A percentile compares a stretch with the other conserved stretches of the same genome.
Evolutionary conservation across 164 flowering plant species (phyloP).

Genomic region (Nymphaea thermarum): DNA sequence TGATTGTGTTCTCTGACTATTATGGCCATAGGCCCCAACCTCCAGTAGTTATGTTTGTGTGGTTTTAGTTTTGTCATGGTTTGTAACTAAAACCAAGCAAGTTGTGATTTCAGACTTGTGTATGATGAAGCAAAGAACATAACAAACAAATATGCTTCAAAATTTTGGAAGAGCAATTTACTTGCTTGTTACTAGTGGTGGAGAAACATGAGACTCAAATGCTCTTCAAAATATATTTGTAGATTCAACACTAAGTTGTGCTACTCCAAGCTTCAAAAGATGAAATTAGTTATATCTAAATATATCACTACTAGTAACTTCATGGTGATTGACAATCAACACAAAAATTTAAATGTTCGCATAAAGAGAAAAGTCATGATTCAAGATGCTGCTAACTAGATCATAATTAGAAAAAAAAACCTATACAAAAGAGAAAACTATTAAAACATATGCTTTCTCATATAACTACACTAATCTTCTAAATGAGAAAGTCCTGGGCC

Average conservation of each 20-base stretch:
- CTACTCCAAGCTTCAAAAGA: slow-evolving; percentile 82
- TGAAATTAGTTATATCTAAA: slow-evolving; percentile 91
- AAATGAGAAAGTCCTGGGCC: too few relatives aligned
- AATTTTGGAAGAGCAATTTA: slow-evolving; percentile 14
- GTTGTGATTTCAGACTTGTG: neutral
- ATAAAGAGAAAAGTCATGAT: neutral
- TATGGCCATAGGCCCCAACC: too few relatives aligned
- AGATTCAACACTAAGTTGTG: slow-evolving; percentile 90
- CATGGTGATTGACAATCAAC: slow-evolving; percentile 92
- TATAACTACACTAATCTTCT: too few relatives aligned
- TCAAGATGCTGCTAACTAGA: neutral
- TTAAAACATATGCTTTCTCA: too few relatives aligned
- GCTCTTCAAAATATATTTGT: slow-evolving; percentile 97
- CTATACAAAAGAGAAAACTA: too few relatives aligned
- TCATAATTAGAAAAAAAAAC: neutral
- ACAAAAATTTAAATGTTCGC: slow-evolving; percentile 1
- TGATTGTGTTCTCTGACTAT: too few relatives aligned
- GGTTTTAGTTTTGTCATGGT: too few relatives aligned
- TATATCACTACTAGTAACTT: slow-evolving; percentile 81
- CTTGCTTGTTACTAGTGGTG: slow-evolving; percentile 86
- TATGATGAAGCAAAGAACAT: neutral
- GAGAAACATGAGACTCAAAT: slow-evolving; percentile 95
- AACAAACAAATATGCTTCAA: neutral
- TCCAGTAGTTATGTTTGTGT: too few relatives aligned
- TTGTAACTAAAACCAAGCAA: too few relatives aligned